Conservation (phyloP, 2,329 filamentous ascomycete genomes). For the Penicillium sp. region DNA sequence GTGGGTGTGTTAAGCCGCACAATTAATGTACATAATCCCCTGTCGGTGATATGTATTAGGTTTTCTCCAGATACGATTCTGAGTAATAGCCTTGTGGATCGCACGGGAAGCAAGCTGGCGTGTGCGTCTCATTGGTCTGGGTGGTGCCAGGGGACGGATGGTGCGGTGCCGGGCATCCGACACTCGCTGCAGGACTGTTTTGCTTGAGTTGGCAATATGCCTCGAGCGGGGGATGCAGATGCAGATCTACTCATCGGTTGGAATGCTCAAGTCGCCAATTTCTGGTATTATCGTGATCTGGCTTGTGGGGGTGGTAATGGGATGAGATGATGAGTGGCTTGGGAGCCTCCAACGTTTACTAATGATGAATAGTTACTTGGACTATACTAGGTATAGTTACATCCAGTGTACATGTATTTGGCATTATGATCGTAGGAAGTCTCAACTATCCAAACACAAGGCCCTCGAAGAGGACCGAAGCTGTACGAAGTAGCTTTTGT, state of each 20-base stretch:
- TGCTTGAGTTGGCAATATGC: slow-evolving; percentile 13
- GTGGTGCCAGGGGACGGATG: slow-evolving; percentile 8
- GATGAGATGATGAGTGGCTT: background rate
- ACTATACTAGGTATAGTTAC: no score
- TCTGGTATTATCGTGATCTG: no score
- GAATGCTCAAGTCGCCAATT: no score
- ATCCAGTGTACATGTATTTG: background rate
- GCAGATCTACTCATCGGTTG: slow-evolving; percentile 6
- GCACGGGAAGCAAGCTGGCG: slow-evolving; percentile 10
- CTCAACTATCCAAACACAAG: background rate
- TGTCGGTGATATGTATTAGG: background rate
- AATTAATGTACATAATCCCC: background rate
- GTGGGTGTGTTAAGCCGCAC: no score
- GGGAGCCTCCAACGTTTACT: background rate
- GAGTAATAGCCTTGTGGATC: slow-evolving; percentile 9
- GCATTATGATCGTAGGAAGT: background rate
- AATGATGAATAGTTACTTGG: background rate
- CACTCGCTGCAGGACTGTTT: slow-evolving; percentile 2
- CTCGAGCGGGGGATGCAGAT: slow-evolving; percentile 1
- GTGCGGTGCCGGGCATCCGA: slow-evolving; percentile 23
- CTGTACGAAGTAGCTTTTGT: background rate
- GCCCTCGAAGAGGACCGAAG: background rate
- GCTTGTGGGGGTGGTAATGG: no score
- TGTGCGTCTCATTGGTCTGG: background rate
- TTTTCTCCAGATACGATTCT: background rate